Base-by-base conservation (phyloP, 73 alveolate genomes). In the Paramecium sonneborni region DNA sequence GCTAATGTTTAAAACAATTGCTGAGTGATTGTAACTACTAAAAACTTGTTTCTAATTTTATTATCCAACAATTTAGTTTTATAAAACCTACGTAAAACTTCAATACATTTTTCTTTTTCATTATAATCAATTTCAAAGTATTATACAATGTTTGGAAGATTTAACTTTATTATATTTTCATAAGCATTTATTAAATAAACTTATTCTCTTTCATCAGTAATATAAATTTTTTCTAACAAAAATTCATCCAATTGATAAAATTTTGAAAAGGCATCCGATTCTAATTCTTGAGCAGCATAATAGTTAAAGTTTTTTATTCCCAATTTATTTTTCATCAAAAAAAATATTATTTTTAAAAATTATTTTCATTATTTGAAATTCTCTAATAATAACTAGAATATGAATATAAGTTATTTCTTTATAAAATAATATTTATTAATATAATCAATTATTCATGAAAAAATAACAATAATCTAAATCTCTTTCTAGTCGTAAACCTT, bases 1-100 rank as follows among this genome's bases (percentile, higher is more conserved):
- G 90, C 90, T 21, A 79, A 44, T 10, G 74, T 79, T 79, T 79
- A 79, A 79, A 79, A 79, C 14, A 79, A 26, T 79, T 79, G 32
- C 41, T 79, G 28, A 43, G 90, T 79, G 14, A 79, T 79, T 12
- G 30, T 23, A 20, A 79, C 74, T n/a, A 79, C 44, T 72, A 18
- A n/a, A 30, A 37, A 26, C 24, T 79, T 79, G 48, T 39, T 12
- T 39, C 74, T 79, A 46, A 18, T 24, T 38, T 38, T 8, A 14
- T 43, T 24, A 43, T 79, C 90, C 24, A 79, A 11, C 37, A 79
- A 44, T 23, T 44, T 79, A 18, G 69, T 79, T 79, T 39, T 3
- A 44, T 79, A 79, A 26, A n/a, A 79, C 41, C 55, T 79, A 15
- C 90, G n/a, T 34, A 79, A 46, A 9, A 79, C 90, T 44, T 79